phyloP scores from a whole-genome alignment of 2,329 filamentous ascomycete species.

The Paramyrothecium roridum region DNA sequence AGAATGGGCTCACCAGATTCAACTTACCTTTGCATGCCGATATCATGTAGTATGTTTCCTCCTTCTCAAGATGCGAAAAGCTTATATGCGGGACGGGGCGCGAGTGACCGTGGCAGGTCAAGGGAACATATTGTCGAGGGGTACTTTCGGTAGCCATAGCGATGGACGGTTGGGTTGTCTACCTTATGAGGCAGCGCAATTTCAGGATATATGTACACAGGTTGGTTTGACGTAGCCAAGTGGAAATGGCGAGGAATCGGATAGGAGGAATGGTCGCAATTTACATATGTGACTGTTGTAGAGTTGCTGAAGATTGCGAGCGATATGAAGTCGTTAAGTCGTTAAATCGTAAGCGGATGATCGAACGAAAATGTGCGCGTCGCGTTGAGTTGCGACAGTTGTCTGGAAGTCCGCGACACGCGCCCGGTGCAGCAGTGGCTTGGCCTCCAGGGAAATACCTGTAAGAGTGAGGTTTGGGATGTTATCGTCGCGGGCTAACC shows the following conservation, averaged over 20 bases:
- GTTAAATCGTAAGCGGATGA: neutral
- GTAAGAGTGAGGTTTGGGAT: too few relatives aligned
- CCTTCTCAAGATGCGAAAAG: conserved; percentile 80
- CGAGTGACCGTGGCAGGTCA: conserved; percentile 94
- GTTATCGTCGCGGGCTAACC: too few relatives aligned
- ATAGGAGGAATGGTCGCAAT: too few relatives aligned
- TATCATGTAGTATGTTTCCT: conserved; percentile 86
- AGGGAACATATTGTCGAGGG: conserved; percentile 67
- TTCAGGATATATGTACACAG: neutral
- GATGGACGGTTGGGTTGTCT: conserved; percentile 2
- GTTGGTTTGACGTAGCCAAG: neutral
- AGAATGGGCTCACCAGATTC: too few relatives aligned
- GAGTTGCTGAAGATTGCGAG: neutral
- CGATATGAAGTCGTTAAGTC: neutral
- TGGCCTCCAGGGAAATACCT: too few relatives aligned
- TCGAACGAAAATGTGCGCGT: neutral
- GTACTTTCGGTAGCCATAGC: conserved; percentile 30
- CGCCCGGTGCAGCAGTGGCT: too few relatives aligned
- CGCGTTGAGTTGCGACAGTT: neutral
- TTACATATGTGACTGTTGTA: neutral
- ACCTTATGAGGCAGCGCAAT: neutral
- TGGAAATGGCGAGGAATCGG: neutral
- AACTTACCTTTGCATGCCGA: conserved; percentile 81
- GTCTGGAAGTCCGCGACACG: too few relatives aligned
- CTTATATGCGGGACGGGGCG: conserved; percentile 87